Evolutionary conservation across 2,329 filamentous ascomycete genomes (phyloP), one percentile per base, ranked within the genome.

Genomic region (Teratosphaeria zuluensis): DNA sequence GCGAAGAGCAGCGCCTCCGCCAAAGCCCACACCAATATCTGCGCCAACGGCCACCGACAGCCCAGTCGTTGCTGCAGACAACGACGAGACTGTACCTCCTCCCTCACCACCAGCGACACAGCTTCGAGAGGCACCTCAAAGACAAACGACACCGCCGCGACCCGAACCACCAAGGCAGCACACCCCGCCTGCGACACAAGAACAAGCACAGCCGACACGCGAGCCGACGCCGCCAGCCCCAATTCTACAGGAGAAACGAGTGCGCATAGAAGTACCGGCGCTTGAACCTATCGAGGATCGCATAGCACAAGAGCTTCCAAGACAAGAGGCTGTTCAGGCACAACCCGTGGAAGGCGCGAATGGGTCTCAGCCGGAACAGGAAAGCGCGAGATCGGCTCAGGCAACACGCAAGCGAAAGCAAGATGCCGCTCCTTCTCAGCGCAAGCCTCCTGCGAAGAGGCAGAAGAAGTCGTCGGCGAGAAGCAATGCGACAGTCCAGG

Each of bases 1-100:
- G 55, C 72, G 77, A 32, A 74, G 77, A 55, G 70, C 68, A 52
- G 71, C 70, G 46, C 64, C 64, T 28, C 60, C 63, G 53, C 54
- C 61, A 46, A 54, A 61, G 33, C 55, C 56, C 12, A 58, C 61
- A 56, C 55, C 48, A 11, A 52, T 58, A 21, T 51, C 59, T 31
- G 38, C 56, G 16, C 33, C 57, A n/a, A 52, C 31, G 28, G 54
- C 57, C n/a, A 46, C 46, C 4, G 55, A 57, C 31, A 31, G 19
- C 52, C 52, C 14, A 19, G 28, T 35, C 21, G 32, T 35, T 21
- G 52, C 12, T 28, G 5, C 52, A 12, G 52, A 54, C 16, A 48
- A 48, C 21, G 42, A 48, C n/a, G 19, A 31, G 52, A 57, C 28
- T 48, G 58, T 58, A 52, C 56, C 58, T 31, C 63, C 61, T 11